These are phyloP conservation scores for Plectosphaerella plurivora DNA, from an alignment of 2,329 filamentous ascomycete genomes.

Conservation along the genomic window DNA sequence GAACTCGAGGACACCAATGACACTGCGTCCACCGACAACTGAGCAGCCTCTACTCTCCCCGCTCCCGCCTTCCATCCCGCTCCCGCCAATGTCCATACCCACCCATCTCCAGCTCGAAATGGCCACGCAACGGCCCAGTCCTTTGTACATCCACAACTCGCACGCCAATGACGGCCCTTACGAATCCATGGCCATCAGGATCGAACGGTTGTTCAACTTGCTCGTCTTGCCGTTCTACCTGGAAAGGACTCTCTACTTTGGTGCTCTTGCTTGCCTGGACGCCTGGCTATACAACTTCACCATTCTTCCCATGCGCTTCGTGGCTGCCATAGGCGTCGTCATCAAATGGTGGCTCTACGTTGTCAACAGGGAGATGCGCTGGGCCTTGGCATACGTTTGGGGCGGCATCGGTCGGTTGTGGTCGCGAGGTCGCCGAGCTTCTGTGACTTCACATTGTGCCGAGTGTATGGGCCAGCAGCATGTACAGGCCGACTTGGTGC, in stretches of 20 bases:
- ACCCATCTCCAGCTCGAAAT: conserved; percentile 63
- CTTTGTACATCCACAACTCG: conserved; percentile 61
- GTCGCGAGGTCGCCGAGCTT: conserved; percentile 39
- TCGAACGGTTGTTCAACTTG: conserved; percentile 88
- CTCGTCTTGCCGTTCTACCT: conserved; percentile 75
- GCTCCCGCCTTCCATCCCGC: conserved; percentile 51
- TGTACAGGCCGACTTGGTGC: background rate
- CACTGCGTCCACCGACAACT: conserved; percentile 10
- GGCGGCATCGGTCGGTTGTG: conserved; percentile 75
- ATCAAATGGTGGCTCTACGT: conserved; percentile 74
- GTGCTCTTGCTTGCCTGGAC: conserved; percentile 85
- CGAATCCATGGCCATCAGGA: conserved; percentile 87
- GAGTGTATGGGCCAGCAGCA: background rate
- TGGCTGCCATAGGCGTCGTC: conserved; percentile 74
- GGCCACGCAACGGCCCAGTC: conserved; percentile 57
- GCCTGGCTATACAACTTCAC: conserved; percentile 97
- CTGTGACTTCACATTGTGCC: background rate
- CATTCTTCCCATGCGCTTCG: conserved; percentile 84
- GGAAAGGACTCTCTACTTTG: conserved; percentile 82
- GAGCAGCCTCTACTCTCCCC: conserved; percentile 37
- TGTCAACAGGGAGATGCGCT: conserved; percentile 65
- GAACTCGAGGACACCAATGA: conserved; percentile 7
- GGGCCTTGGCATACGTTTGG: conserved; percentile 73
- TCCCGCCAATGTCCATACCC: conserved; percentile 63
- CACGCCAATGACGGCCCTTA: conserved; percentile 63